phyloP scores from a whole-genome alignment of 768 basidiomycete genomes.

The Mrakia gelida region DNA sequence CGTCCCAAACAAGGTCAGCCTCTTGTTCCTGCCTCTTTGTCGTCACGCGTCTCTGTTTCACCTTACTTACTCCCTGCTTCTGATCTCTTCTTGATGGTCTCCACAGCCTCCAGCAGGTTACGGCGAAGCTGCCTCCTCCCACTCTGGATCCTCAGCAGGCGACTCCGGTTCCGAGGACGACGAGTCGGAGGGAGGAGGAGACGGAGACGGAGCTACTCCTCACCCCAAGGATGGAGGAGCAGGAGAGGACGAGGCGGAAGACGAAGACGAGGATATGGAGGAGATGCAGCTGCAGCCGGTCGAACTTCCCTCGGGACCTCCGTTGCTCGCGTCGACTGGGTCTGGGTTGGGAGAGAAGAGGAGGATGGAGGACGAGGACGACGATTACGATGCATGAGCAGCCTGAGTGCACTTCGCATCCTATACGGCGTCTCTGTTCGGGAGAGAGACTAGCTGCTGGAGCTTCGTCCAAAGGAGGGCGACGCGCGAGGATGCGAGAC shows the following conservation, averaged over 20 bases:
- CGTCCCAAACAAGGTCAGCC: conserved; percentile 39
- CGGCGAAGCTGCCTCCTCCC: conserved; percentile 2
- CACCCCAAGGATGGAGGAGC: not conserved
- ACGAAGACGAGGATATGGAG: conserved; percentile 32
- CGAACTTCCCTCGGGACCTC: not conserved
- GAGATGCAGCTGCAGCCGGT: conserved; percentile 14
- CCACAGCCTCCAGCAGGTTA: conserved; percentile 21
- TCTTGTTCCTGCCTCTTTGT: not conserved
- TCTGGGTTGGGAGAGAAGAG: conserved; percentile 15
- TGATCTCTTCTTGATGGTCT: not conserved
- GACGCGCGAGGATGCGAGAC: too few relatives aligned
- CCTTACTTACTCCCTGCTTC: not conserved
- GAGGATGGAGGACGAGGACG: conserved; percentile 27
- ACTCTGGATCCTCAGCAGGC: conserved; percentile 24
- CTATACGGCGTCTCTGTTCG: too few relatives aligned
- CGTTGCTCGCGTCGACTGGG: not conserved
- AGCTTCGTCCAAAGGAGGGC: too few relatives aligned
- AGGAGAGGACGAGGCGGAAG: conserved; percentile 31
- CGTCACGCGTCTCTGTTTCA: not conserved
- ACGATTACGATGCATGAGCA: conserved; percentile 31
- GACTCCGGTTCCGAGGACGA: conserved; percentile 11
- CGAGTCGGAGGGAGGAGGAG: conserved; percentile 1
- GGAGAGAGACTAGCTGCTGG: too few relatives aligned
- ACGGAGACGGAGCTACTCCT: conserved; percentile 6
- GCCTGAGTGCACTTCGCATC: too few relatives aligned